These are phyloP conservation scores for Rubus idaeus DNA, from an alignment of 306 rosid genomes.

Conservation along the genomic window DNA sequence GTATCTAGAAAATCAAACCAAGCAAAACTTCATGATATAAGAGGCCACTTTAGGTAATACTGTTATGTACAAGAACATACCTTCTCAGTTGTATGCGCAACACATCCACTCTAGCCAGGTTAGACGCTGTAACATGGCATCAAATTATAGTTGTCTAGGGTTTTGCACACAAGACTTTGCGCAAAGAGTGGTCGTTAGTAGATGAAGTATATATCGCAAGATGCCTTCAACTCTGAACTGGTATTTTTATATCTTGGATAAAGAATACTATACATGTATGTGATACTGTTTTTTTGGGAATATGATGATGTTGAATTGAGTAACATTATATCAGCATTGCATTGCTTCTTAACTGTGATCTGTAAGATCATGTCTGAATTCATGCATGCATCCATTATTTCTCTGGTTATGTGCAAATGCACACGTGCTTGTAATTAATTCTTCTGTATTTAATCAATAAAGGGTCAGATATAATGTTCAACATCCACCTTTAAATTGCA, in stretches of 20 bases:
- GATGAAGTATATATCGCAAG: not conserved
- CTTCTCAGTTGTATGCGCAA: not conserved
- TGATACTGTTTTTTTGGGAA: not conserved
- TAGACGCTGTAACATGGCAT: not conserved
- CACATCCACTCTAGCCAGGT: not conserved
- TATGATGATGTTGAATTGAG: slow-evolving; percentile 4
- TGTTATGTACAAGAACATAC: not conserved
- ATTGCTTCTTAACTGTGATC: not conserved
- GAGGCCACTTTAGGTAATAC: not conserved
- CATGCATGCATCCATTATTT: not conserved
- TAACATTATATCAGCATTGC: not conserved
- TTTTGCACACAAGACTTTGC: not conserved
- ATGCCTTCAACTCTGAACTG: not conserved
- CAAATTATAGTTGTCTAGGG: not conserved
- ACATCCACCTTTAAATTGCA: slow-evolving; percentile 40
- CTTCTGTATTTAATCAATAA: not conserved
- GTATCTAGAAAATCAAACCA: not conserved
- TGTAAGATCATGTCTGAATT: slow-evolving; percentile 10
- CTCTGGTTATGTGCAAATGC: not conserved
- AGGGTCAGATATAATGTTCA: not conserved
- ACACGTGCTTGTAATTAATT: not conserved
- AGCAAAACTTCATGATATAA: not conserved
- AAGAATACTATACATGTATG: not conserved
- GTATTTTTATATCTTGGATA: not conserved
- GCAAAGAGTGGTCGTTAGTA: not conserved